These are phyloP conservation scores for Prunus yedoensis DNA, from an alignment of 331 rosid genomes.

Conservation along the genomic window DNA sequence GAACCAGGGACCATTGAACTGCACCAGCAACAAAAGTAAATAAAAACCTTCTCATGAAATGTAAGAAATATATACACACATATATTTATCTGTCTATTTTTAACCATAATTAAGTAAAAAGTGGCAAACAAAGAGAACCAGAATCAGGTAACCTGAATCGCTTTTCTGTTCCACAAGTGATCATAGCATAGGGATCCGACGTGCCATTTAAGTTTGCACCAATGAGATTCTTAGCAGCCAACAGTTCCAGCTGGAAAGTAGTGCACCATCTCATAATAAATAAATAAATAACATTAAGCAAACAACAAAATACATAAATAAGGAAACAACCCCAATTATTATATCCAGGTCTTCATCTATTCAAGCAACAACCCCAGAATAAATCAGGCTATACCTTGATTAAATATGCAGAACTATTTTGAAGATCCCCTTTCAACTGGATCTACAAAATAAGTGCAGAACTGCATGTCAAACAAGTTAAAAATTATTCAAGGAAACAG, in stretches of 20 bases:
- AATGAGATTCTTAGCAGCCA: constrained; percentile 93
- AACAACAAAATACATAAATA: neutral
- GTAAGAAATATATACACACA: neutral
- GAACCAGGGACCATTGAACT: constrained; percentile 99
- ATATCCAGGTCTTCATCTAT: constrained; percentile 14
- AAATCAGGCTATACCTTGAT: constrained; percentile 63
- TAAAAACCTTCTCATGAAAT: constrained; percentile 4
- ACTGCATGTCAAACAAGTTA: constrained; percentile 82
- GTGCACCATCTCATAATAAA: constrained; percentile 8
- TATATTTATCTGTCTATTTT: neutral
- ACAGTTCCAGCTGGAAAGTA: constrained; percentile 73
- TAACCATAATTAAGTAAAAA: constrained; percentile 6
- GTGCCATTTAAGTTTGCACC: constrained; percentile 98
- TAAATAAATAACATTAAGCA: constrained; percentile 1
- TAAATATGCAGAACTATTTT: constrained; percentile 59
- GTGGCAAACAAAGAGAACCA: neutral
- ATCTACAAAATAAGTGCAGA: constrained; percentile 87
- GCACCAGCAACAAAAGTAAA: constrained; percentile 39
- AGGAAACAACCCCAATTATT: neutral
- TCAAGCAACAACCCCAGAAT: constrained; percentile 4
- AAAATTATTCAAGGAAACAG: constrained; percentile 47
- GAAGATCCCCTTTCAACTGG: constrained; percentile 58
- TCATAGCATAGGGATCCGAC: constrained; percentile 93
- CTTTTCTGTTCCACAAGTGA: constrained; percentile 85
- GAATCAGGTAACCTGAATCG: constrained; percentile 72